These are phyloP conservation scores for Knufia petricola DNA, from an alignment of 2,329 filamentous ascomycete species.

Conservation along the genomic window DNA sequence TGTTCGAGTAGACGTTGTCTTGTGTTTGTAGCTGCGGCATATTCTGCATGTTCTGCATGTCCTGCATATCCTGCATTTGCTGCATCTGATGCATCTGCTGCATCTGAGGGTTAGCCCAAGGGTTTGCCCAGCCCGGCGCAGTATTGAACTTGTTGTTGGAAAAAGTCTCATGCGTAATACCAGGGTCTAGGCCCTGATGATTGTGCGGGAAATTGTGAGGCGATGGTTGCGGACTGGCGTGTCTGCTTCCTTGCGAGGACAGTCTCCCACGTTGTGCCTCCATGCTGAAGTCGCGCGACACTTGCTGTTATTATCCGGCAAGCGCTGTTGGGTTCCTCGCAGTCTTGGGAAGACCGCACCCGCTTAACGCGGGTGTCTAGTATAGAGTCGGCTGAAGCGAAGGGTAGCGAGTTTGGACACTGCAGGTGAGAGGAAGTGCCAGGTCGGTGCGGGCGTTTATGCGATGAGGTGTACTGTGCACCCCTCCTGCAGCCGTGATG, in stretches of 20 bases:
- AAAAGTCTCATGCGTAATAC: constrained; percentile 26
- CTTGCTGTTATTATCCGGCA: neutral
- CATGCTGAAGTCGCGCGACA: neutral
- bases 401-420: neutral
- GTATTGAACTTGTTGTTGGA: constrained; percentile 26
- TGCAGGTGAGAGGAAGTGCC: neutral
- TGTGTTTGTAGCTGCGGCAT: neutral
- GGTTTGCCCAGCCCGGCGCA: neutral
- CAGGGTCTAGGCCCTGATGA: constrained; percentile 28
- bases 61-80: constrained; percentile 4
- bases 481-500: neutral
- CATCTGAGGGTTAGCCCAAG: neutral
- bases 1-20: constrained; percentile 20
- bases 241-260: constrained; percentile 8
- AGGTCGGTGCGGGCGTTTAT: neutral
- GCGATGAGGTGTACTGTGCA: neutral
- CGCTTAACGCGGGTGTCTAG: constrained; percentile 1
- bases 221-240: constrained; percentile 31
- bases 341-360: neutral
- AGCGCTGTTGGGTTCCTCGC: neutral
- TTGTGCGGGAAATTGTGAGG: constrained; percentile 27
- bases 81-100: constrained; percentile 3
- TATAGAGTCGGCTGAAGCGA: neutral
- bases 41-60: neutral
- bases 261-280: constrained; percentile 5